Base-by-base conservation (phyloP, 345 rosid genomes). In the Punica granatum region DNA sequence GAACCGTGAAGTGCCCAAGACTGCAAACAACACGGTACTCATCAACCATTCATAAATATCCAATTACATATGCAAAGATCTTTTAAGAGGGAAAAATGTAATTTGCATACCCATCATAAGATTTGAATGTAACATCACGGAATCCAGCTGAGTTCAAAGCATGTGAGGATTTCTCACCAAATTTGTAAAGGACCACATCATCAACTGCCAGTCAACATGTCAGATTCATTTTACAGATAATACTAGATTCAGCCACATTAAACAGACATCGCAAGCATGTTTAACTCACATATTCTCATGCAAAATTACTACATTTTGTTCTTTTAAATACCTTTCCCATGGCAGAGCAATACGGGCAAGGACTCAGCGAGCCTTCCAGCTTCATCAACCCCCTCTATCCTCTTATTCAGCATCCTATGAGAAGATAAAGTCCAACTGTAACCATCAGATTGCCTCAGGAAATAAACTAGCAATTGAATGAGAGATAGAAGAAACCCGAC, bases 1-100 rank as follows among this genome's bases (percentile, higher is more conserved):
- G 96, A 72, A 85, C 82, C 9, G 96, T 93, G 81, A 85, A 77
- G 81, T 93, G 99, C 35, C 99, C 99, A 41, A 93, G 96, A 79
- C 88, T 89, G 80, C 67, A 69, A 23, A 34, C 43, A 48, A 39
- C 11, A 26, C 12, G 14, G 25, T 13, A 56, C 61, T 10, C 34
- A 26, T 26, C 61, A 56, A 26, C 19, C 33, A 26, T 30, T 30
- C 31, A 23, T 8, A 56, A 28, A 30, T 6, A 56, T 28, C 19
- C 19, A 13, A 56, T 56, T 1, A 28, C 34, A 6, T 26, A 10
- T 3, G 26, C 26, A 56, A 26, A 56, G 33, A 56, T 13, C 1
- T 56, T 56, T 12, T 56, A 3, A 30, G 18, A 13, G 35, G 49
- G 63, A 54, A 42, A 4, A 19, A 28, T 36, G 42, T 28, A 35